Evolutionary conservation across 2,329 filamentous ascomycete genomes (phyloP), one percentile per base, ranked within the genome.

Genomic region (Aspergillus neotritici): DNA sequence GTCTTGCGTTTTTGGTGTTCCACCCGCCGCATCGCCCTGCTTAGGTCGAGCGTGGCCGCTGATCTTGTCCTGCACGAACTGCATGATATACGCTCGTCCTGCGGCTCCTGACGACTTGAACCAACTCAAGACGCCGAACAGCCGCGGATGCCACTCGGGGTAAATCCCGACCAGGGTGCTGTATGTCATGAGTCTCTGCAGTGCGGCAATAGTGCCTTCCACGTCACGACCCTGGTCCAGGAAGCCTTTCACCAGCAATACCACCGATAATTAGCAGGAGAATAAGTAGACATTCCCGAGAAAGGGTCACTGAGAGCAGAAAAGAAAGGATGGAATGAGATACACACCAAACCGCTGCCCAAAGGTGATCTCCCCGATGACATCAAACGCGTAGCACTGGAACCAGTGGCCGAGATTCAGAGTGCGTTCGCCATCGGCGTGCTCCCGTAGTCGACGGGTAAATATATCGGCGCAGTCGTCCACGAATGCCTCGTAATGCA

Each of bases 311-410:
- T 3, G 9, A 2, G 21, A 25, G 9, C 7, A 8, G 12, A 29
- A 34, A 3, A 8, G 16, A 21, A 31, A 34, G 8, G 29, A 17
- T 36, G 6, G 4, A 28, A 34, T 21, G 21, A 25, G 21, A 9
- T 25, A 25, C 44, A 42, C 43, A 59, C 61, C 58, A 32, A 58
- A 59, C 31, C 57, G 48, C 40, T 59, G 45, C 10, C 61, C 58
- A 29, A 69, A 70, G 0, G 72, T 76, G 13, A 79, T 73, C 31
- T 72, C 65, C 0, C 73, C 74, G 25, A 79, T 76, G 1, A 77
- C 72, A 37, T 65, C 62, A 39, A 65, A 64, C 2, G 62, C 59
- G 44, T 64, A 65, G 17, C 60, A 64, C 37, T 65, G 62, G 30
- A 65, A 53, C 60, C 62, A 65, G 38, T 77, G 46, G 1, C 56